Evolutionary conservation across 768 basidiomycete species (phyloP), one percentile per base, ranked within the genome.

Genomic region (Auricularia auricula-judae): DNA sequence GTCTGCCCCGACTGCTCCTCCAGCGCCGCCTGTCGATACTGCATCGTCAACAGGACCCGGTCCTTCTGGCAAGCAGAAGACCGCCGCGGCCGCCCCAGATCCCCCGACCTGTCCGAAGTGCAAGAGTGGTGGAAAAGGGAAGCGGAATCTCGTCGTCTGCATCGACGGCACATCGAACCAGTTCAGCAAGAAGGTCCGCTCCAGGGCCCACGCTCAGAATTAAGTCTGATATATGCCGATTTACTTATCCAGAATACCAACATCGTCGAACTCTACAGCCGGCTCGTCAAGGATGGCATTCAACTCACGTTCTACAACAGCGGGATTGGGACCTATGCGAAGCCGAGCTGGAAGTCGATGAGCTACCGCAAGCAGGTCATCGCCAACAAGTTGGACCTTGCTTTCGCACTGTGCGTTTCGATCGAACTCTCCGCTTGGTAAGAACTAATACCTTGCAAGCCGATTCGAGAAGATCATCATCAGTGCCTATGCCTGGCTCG

Each of bases 291-390:
- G 66, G 66, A 66, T 54, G 16, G 16, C 5, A 63, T 62, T 0
- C 79, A 79, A 51, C 70, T 76, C 42, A 76, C 77, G 3, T 79
- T 79, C 62, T 79, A 79, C 66, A 74, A 74, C 62, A 79, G 78
- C 60, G 78, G 78, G 4, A 74, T 79, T 18, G 78, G 78, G 3
- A 68, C 78, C 2, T 72, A 72, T 64, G 74, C 73, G n/a, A 72
- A 69, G 58, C 69, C 71, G 7, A 66, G 66, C 1, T 68, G 66
- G 62, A 64, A 53, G 47, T 70, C 69, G 3, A 63, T 62, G 3
- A 64, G 63, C 29, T 74, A 70, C 33, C 36, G 64, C 36, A 65
- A 61, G 21, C 71, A 70, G 64, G 67, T 67, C 4, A 0, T 78
- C 1, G 68, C 63, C 21, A 69, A 72, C 61, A 61, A 42, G 8